phyloP scores from a whole-genome alignment of 306 rosid species.

The Crataegus laevigata region DNA sequence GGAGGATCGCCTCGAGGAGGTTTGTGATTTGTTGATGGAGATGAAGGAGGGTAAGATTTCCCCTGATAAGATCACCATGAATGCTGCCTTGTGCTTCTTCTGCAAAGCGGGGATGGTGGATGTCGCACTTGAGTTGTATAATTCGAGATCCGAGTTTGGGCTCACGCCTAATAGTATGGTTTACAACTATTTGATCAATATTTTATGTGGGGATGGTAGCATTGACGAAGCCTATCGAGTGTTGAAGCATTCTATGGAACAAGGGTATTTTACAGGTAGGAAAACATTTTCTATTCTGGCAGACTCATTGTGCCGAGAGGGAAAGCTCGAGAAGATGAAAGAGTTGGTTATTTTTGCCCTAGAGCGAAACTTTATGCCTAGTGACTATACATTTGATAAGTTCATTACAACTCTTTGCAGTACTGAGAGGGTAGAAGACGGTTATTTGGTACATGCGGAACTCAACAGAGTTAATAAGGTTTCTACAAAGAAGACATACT shows the following conservation, averaged over 20 bases:
- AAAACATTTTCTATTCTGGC: constrained; percentile 40
- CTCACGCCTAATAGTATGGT: constrained; percentile 49
- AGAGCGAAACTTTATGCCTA: constrained; percentile 32
- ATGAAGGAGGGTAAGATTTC: constrained; percentile 49
- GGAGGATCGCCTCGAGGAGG: constrained; percentile 48
- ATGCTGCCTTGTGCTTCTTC: constrained; percentile 66
- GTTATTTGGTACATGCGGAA: constrained; percentile 45
- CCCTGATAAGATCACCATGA: constrained; percentile 63
- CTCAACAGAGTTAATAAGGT: constrained; percentile 23
- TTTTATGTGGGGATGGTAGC: constrained; percentile 52
- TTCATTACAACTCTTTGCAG: constrained; percentile 50
- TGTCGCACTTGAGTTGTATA: constrained; percentile 48
- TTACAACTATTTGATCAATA: constrained; percentile 62
- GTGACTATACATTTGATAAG: constrained; percentile 25
- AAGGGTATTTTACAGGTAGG: constrained; percentile 47
- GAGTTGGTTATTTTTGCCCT: constrained; percentile 54
- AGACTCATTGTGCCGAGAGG: constrained; percentile 42
- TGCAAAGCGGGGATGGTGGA: constrained; percentile 75
- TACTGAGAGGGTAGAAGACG: constrained; percentile 50
- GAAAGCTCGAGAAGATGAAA: constrained; percentile 66
- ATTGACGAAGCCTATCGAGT: constrained; percentile 42
- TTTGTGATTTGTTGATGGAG: constrained; percentile 62
- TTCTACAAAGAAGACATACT: constrained; percentile 28
- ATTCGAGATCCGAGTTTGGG: constrained; percentile 45
- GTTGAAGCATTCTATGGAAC: constrained; percentile 25